phyloP scores from a whole-genome alignment of 768 basidiomycete species.

The Hericium rajendrae region DNA sequence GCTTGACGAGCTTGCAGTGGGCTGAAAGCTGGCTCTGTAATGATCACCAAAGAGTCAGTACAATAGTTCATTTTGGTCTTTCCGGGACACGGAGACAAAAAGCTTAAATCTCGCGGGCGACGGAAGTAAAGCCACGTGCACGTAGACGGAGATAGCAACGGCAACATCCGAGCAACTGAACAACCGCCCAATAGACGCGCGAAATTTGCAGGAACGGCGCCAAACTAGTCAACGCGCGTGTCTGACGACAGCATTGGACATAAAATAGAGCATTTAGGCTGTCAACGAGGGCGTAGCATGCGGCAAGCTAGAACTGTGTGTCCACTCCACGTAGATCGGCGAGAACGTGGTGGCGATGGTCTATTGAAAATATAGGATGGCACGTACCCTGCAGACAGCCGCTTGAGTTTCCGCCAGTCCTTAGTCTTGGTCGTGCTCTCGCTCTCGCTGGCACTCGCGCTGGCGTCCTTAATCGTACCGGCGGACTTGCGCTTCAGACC shows the following conservation, averaged over 20 bases:
- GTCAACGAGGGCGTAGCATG: not conserved
- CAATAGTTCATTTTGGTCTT: too few relatives aligned
- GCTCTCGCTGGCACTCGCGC: not conserved
- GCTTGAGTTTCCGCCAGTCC: not conserved
- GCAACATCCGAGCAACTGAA: not conserved
- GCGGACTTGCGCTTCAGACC: conserved; percentile 12
- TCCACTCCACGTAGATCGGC: too few relatives aligned
- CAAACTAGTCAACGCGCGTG: not conserved
- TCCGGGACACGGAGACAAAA: not conserved
- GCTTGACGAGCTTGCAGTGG: too few relatives aligned
- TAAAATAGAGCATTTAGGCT: not conserved
- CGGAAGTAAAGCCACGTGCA: not conserved
- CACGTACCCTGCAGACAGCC: not conserved
- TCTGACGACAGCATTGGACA: not conserved
- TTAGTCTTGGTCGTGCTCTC: not conserved
- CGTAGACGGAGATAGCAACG: not conserved
- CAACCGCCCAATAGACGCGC: not conserved
- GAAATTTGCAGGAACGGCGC: not conserved
- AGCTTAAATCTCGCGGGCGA: not conserved
- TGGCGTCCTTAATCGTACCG: not conserved
- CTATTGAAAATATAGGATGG: not conserved
- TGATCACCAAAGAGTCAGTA: too few relatives aligned
- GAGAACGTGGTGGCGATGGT: not conserved
- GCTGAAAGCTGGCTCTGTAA: too few relatives aligned
- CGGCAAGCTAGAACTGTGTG: too few relatives aligned